Evolutionary conservation across 176 grass and related monocot species (phyloP).

Genomic region (Chrysopogon serrulatus): DNA sequence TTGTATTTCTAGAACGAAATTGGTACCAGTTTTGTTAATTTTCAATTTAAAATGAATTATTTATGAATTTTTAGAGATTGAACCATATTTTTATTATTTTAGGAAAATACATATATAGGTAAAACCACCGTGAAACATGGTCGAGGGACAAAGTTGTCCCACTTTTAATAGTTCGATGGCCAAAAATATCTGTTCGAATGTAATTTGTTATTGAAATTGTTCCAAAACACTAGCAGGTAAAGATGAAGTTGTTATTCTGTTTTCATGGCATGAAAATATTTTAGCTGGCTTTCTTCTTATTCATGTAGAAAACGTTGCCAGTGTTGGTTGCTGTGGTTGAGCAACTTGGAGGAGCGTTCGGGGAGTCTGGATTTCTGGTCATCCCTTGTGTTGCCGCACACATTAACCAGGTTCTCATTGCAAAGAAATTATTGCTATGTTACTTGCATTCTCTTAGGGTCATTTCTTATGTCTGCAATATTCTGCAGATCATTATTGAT

Average conservation of each 20-base stretch:
- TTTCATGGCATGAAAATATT: not conserved
- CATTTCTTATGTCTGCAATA: slow-evolving; percentile 14
- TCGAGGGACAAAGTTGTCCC: not conserved
- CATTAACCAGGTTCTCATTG: slow-evolving; percentile 73
- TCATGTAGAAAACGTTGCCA: slow-evolving; percentile 74
- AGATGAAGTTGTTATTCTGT: slow-evolving; percentile 1
- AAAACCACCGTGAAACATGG: not conserved
- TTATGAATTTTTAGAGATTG: not conserved
- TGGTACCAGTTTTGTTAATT: not conserved
- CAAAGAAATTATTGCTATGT: not conserved
- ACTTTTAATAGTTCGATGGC: not conserved
- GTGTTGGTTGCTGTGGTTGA: slow-evolving; percentile 88
- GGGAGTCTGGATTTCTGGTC: slow-evolving; percentile 71
- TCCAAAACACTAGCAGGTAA: not conserved
- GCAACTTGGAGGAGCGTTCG: slow-evolving; percentile 69
- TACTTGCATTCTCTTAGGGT: not conserved
- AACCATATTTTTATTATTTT: not conserved
- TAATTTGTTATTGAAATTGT: not conserved
- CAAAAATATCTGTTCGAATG: not conserved
- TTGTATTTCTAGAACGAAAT: not conserved
- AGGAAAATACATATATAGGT: not conserved
- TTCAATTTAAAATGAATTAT: not conserved
- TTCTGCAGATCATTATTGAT: slow-evolving; percentile 75
- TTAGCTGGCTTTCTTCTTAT: not conserved
- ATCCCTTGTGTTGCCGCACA: slow-evolving; percentile 69